Base-by-base conservation (phyloP, 75 land plant genomes). In the Pinus taeda region DNA sequence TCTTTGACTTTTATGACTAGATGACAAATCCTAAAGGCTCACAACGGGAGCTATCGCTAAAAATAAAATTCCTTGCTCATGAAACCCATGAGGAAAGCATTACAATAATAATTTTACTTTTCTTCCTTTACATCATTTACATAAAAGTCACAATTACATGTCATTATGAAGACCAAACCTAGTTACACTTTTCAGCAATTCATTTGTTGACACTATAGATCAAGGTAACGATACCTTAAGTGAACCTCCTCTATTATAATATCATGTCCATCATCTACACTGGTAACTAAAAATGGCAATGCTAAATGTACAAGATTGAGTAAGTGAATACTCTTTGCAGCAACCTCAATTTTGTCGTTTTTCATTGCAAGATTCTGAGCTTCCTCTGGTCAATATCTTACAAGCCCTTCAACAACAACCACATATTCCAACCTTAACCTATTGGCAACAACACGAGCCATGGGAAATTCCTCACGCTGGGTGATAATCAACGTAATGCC, bases 171-270 rank as follows among this genome's bases (percentile, higher is more conserved):
- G 26, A 26, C 26, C 26, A 26, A 26, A 26, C 26, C 26, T 26
- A 26, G 26, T 26, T 26, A 26, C 26, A 26, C 26, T 26, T 26
- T 26, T 26, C 26, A 26, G 0, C 26, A 26, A 26, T 26, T 26
- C 99, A 96, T 92, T 72, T 92, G 95, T 24, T 86, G 80, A 39
- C 99, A 83, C 21, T 97, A 93, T 78, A 96, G 79, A 89, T 96
- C 99, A 76, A 96, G 91, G 73, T 84, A 86, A 18, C 97, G 95
- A 49, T 92, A 96, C 82, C 99, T 96, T 64, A 96, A 82, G 26
- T 97, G 97, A 42, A 94, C 88, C 76, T 96, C 99, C 78, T 96
- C 99, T 60, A 89, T 88, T 1, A 81, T 81, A 57, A 80, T 29
- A 58, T 90, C 94, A 67, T 89, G 90, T 59, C 79, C 85, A 76